These are phyloP conservation scores for Sordaria brevicollis DNA, from an alignment of 495 filamentous ascomycete species.

Conservation along the genomic window DNA sequence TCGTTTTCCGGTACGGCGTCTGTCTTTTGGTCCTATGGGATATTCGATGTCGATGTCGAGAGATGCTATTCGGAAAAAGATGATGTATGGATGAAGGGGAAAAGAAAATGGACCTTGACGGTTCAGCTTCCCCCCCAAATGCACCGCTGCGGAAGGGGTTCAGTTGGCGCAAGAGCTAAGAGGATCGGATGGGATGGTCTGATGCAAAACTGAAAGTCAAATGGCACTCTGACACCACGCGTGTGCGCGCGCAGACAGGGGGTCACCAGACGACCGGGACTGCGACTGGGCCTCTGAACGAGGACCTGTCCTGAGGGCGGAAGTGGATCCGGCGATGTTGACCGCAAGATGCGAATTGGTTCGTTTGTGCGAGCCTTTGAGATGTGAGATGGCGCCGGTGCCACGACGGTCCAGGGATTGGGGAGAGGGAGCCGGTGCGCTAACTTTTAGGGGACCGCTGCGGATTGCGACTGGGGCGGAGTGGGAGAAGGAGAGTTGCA, in stretches of 20 bases:
- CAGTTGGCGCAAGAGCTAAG: neutral
- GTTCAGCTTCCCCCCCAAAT: no score
- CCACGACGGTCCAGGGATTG: neutral
- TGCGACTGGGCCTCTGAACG: neutral
- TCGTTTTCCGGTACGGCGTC: neutral
- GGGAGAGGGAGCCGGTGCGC: neutral
- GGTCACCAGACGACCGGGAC: neutral
- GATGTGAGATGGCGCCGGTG: neutral
- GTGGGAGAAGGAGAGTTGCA: neutral
- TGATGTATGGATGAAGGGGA: neutral
- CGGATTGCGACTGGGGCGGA: no score
- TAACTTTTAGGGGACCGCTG: neutral
- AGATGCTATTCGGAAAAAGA: neutral
- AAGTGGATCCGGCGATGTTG: neutral
- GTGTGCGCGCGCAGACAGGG: neutral
- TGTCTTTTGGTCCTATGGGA: no score
- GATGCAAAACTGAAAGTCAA: neutral
- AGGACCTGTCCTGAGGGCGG: neutral
- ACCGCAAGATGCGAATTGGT: neutral
- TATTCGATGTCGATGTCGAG: neutral
- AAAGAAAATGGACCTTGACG: neutral
- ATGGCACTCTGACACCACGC: neutral
- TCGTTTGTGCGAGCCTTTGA: neutral
- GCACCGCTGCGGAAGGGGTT: neutral
- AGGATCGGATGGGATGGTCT: neutral